Base-by-base conservation (phyloP, 202 grass and related monocot species). In the Tripidium arundinaceum region DNA sequence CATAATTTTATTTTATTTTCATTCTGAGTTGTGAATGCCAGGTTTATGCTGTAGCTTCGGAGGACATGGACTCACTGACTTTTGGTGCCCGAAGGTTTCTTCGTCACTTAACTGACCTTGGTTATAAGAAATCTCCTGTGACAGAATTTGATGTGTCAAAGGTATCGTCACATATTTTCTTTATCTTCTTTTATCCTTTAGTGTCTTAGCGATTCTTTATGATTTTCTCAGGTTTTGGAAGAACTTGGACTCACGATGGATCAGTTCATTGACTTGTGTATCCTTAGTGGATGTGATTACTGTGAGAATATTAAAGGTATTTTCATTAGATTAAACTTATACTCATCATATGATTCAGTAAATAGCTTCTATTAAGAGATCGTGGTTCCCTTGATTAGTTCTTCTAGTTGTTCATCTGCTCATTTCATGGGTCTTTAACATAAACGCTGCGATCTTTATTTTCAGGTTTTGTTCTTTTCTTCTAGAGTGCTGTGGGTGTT, bases 51-150 rank as follows among this genome's bases (percentile, higher is more conserved):
- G 85, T 97, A 29, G 89, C 94, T 78, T 97, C 94, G 62, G 94
- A 94, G 84, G 94, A 98, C 58, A 94, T 92, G 88, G 94, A 98
- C 64, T 90, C 94, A 24, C 79, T 98, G 64, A 94, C 94, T 76
- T 94, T 94, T 77, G 91, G 91, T 47, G 74, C 94, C 29, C 83
- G 81, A 75, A 92, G 81, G 39, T 92, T 98, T 75, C 91, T 98
- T 86, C 89, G 90, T 26, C 94, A 98, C 38, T 89, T 98, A 80
- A 92, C 91, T 66, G 91, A 90, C 75, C 89, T 89, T 73, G 80
- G 83, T 83, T 97, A 71, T 61, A 97, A 94, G 84, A 97, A 84
- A 79, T 87, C 87, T 78, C 91, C 74, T 85, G 90, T 97, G 19
- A 90, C 63, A 70, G 94, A 97, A 90, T 97, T 89, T 87, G 94